These are phyloP conservation scores for Boletus subcaerulescens DNA, from an alignment of 768 basidiomycete genomes.

Conservation along the genomic window DNA sequence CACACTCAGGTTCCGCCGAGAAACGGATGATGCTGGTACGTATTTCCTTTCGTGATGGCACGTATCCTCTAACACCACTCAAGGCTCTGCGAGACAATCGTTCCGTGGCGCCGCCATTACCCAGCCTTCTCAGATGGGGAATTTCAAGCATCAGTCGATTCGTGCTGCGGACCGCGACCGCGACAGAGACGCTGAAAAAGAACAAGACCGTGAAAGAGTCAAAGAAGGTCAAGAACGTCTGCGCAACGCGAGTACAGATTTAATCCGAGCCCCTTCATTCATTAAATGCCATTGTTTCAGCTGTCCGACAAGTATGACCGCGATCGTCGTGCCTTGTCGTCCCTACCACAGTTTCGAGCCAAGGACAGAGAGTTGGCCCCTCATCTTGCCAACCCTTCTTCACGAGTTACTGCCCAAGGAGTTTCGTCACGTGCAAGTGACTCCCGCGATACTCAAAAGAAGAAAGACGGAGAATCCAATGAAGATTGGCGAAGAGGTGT, in stretches of 20 bases:
- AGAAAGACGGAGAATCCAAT: slow-evolving; percentile 68
- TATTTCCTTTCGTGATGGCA: slow-evolving; percentile 3
- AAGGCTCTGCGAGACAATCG: slow-evolving; percentile 56
- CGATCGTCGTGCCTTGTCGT: slow-evolving; percentile 59
- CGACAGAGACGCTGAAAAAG: slow-evolving; percentile 44
- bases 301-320: slow-evolving; percentile 87
- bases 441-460: slow-evolving; percentile 56
- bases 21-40: slow-evolving; percentile 71
- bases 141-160: slow-evolving; percentile 85
- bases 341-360: slow-evolving; percentile 48
- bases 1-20: slow-evolving; percentile 62
- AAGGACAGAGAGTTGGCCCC: slow-evolving; percentile 70
- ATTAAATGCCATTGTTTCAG: slow-evolving; percentile 36
- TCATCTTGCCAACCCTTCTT: slow-evolving; percentile 47
- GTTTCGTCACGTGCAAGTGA: slow-evolving; percentile 53
- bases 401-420: slow-evolving; percentile 38
- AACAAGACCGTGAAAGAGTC: slow-evolving; percentile 58
- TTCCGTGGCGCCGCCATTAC: slow-evolving; percentile 63
- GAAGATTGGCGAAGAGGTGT: slow-evolving; percentile 87
- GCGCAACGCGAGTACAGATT: slow-evolving; percentile 51
- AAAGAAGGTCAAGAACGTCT: slow-evolving; percentile 78
- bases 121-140: slow-evolving; percentile 90
- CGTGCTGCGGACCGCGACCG: slow-evolving; percentile 62
- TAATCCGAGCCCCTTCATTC: not conserved
- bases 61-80: slow-evolving; percentile 25